Percentiles rank a stretch among this genome's conserved stretches.
phyloP scores from a whole-genome alignment of 192 early-diverging fungal genomes.

The Radiomyces spectabilis region DNA sequence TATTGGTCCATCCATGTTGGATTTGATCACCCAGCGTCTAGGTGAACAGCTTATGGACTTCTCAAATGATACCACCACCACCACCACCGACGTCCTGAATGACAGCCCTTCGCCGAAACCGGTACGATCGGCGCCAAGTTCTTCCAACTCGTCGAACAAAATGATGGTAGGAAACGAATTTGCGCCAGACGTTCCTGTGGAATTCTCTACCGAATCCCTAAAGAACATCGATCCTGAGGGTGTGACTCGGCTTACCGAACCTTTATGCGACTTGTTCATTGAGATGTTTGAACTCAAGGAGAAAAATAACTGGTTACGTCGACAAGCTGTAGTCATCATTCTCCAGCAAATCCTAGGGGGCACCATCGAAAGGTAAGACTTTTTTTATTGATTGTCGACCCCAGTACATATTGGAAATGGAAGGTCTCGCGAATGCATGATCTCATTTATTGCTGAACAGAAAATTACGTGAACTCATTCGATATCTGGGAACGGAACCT shows the following conservation, averaged over 20 bases:
- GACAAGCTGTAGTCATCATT: constrained; percentile 79
- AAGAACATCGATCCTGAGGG: constrained; percentile 25
- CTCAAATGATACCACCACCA: constrained; percentile 18
- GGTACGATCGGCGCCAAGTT: not conserved
- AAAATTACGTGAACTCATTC: constrained; percentile 37
- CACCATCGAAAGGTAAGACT: constrained; percentile 73
- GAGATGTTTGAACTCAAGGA: constrained; percentile 92
- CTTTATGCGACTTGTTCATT: constrained; percentile 75
- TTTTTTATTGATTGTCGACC: no score
- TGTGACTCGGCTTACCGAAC: constrained; percentile 52
- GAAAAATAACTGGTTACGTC: constrained; percentile 80
- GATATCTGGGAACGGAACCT: constrained; percentile 24
- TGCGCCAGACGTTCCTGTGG: no score
- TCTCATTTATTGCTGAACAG: constrained; percentile 18
- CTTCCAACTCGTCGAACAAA: no score
- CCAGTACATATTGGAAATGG: no score
- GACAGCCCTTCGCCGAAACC: constrained; percentile 1
- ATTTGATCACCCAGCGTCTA: constrained; percentile 61
- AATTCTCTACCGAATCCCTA: no score
- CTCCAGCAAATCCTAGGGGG: constrained; percentile 85
- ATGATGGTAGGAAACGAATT: no score
- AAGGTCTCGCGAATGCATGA: no score
- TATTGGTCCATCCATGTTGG: constrained; percentile 61
- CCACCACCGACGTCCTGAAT: constrained; percentile 1
- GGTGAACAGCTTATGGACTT: constrained; percentile 54